Evolutionary conservation across 495 filamentous ascomycete species (phyloP), one percentile per base, ranked within the genome.

Genomic region (Podospora didyma): DNA sequence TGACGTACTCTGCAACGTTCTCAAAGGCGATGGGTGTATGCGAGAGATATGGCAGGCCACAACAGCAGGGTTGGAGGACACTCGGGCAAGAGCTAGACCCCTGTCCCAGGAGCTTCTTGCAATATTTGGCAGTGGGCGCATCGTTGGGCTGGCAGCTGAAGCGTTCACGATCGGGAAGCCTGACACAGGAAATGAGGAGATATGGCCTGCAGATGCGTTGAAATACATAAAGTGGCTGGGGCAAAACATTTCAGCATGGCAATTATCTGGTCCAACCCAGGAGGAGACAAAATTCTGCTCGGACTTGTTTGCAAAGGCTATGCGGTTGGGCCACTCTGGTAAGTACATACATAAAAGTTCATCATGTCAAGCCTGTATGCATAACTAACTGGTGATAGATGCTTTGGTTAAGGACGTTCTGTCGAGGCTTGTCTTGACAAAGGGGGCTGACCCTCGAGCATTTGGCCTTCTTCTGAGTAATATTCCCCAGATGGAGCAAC

Each of bases 251-350:
- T 76, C 76, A 14, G 53, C 72, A 20, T 80, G 86, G 72, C 69
- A 73, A 23, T 68, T 68, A 39, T 68, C 76, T 14, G 56, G 69
- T 20, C 53, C 57, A 2, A 42, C 57, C 3, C 61, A 74, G 22
- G 70, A 82, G 24, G 75, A 79, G 28, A 68, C 69, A 21, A 86
- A 82, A 57, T 67, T 81, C 31, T 77, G 81, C 21, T 78, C 84
- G 45, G 78, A 83, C 39, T 60, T 96, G 24, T 75, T 86, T 34
- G 78, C 79, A 10, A 88, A 86, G 61, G 77, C 82, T 1, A 71
- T 94, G 39, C 83, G 81, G 26, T 69, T 97, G 54, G 92, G 90
- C 4, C 87, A 93, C 72, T 73, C 79, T 41, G 87, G 91, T 91
- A 78, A 35, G 64, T 21, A 42, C 20, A 14, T n/a, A n/a, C n/a